Evolutionary conservation across 2,329 filamentous ascomycete genomes (phyloP).

Genomic region (Phialocephala sp.): DNA sequence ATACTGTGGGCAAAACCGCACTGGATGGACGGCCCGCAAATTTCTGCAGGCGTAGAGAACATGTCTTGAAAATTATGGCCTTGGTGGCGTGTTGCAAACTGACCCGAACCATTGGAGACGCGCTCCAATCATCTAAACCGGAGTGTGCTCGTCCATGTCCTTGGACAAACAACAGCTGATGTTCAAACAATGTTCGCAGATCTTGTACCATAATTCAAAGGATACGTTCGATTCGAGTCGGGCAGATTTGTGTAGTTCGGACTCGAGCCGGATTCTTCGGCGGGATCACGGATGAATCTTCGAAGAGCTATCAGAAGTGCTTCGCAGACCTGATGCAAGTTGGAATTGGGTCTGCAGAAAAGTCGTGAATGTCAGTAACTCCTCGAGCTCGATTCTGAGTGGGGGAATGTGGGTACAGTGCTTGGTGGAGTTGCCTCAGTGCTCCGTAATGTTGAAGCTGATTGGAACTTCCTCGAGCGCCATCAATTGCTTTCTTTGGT

Average conservation of each 20-base stretch:
- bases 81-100: slow-evolving; percentile 1
- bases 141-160: not conserved
- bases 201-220: not conserved
- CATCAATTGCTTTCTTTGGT: no score
- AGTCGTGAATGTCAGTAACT: not conserved
- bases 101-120: not conserved
- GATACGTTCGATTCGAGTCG: not conserved
- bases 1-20: not conserved
- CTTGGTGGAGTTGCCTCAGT: no score
- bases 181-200: not conserved
- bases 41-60: not conserved
- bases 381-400: not conserved
- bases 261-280: not conserved
- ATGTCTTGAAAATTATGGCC: not conserved
- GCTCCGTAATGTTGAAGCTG: no score
- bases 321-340: not conserved
- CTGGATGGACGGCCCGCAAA: not conserved
- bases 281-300: not conserved
- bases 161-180: not conserved
- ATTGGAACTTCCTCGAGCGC: no score
- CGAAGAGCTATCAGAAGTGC: not conserved
- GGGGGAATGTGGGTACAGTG: not conserved
- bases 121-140: not conserved
- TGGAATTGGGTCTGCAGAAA: not conserved
- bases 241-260: no score